phyloP scores from a whole-genome alignment of 805 yeast species.

The Starmerella potacharoeniae region DNA sequence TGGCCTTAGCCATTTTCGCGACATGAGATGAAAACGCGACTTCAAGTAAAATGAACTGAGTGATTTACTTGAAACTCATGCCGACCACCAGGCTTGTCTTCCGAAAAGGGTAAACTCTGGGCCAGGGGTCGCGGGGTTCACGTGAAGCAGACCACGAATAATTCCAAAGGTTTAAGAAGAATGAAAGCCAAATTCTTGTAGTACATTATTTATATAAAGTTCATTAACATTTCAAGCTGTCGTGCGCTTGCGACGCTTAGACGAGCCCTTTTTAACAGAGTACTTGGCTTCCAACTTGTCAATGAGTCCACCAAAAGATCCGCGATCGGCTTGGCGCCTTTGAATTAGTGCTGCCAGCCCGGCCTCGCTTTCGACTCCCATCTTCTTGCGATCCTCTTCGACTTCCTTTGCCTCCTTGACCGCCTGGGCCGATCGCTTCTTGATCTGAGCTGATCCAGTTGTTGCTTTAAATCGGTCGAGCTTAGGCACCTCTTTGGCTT shows the following conservation, averaged over 20 bases:
- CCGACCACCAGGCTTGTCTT: not conserved
- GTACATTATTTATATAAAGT: no score
- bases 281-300: conserved; percentile 17
- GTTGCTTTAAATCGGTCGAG: conserved; percentile 39
- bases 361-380: conserved; percentile 29
- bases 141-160: not conserved
- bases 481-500: conserved; percentile 30
- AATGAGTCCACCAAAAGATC: conserved; percentile 8
- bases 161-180: not conserved
- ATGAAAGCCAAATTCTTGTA: no score
- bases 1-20: no score
- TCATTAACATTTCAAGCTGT: not conserved
- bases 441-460: conserved; percentile 38
- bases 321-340: conserved; percentile 24
- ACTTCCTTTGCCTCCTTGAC: conserved; percentile 37
- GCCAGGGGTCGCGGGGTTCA: not conserved
- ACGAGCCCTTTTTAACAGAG: not conserved
- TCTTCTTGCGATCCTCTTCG: conserved; percentile 48
- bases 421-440: conserved; percentile 35
- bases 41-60: no score
- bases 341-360: conserved; percentile 31
- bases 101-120: not conserved
- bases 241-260: not conserved
- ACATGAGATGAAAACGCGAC: no score
- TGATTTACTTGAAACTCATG: not conserved